Evolutionary conservation across 106 monocot genomes (phyloP).

Genomic region (Vanilla planifolia): DNA sequence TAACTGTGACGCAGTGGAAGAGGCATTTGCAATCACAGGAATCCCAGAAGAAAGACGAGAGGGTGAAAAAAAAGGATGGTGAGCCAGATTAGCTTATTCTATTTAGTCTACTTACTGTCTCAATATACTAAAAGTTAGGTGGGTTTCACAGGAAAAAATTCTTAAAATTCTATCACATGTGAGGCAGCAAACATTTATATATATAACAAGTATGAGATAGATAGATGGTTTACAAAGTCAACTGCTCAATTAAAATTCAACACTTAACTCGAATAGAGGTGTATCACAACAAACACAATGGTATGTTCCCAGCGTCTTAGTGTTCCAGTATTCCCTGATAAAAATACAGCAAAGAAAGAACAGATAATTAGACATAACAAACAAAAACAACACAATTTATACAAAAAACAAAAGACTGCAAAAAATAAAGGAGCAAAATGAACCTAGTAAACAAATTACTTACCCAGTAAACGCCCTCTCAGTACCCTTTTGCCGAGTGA

Average conservation of each 20-base stretch:
- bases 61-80: too few species aligned
- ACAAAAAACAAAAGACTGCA: not conserved
- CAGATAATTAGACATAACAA: not conserved
- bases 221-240: not conserved
- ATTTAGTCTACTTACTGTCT: too few species aligned
- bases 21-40: too few species aligned
- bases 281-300: conserved; percentile 86
- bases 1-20: too few species aligned
- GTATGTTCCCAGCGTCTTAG: conserved; percentile 79
- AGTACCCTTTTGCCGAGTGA: conserved; percentile 87
- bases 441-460: not conserved
- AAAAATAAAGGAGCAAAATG: not conserved
- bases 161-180: too few species aligned
- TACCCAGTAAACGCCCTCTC: conserved; percentile 97
- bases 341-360: conserved; percentile 2
- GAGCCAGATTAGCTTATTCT: too few species aligned
- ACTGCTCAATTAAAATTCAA: not conserved
- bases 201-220: too few species aligned
- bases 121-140: too few species aligned
- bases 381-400: not conserved
- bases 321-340: conserved; percentile 88
- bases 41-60: too few species aligned
- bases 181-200: too few species aligned
- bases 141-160: too few species aligned
- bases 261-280: conserved; percentile 84